Base-by-base conservation (phyloP, 1,139 yeast species). In the Sugiyamaella xylanicola region DNA sequence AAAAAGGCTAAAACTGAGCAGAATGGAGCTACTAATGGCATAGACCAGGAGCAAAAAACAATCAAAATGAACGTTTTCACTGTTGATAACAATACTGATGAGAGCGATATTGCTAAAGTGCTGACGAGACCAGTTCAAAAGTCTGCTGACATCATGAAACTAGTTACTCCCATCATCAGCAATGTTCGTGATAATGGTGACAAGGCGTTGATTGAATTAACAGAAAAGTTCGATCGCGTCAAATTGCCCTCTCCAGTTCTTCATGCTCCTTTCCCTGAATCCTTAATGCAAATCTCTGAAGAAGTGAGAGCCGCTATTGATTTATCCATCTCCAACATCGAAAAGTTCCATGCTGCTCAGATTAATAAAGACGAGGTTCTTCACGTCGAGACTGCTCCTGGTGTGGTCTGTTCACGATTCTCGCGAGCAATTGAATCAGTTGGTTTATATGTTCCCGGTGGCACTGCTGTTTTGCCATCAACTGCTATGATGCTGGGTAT, bases 401-500 rank as follows among this genome's bases (percentile, higher is more conserved):
- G 99, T 61, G 99, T 93, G 27, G 75, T 79, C 56, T 93, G 99
- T 75, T 89, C 97, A 7, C 83, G 99, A 68, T 93, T 93, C 72
- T 88, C 98, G 13, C 85, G 96, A 67, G 95, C 99, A 7, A 91
- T 93, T 65, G 96, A 90, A 68, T 85, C 83, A 57, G 99, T 93
- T 52, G 99, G 99, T 57, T 81, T 95, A 59, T 93, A 93, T 70
- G 90, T 93, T 57, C 99, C 99, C 51, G 99, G 99, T 64, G 99
- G 99, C 64, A 91, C 99, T 51, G 99, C 99, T 0, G 95, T 95
- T 29, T 80, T 93, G 62, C 99, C 99, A 39, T 92, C 98, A 13
- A 93, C 99, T 17, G 96, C 99, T 11, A 81, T 93, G 76, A 93
- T 93, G 97, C 81, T 93, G 66, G 98, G 99, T 67, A 97, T 93